Evolutionary conservation across 2,329 filamentous ascomycete species (phyloP).

Genomic region (Monilinia aucupariae): DNA sequence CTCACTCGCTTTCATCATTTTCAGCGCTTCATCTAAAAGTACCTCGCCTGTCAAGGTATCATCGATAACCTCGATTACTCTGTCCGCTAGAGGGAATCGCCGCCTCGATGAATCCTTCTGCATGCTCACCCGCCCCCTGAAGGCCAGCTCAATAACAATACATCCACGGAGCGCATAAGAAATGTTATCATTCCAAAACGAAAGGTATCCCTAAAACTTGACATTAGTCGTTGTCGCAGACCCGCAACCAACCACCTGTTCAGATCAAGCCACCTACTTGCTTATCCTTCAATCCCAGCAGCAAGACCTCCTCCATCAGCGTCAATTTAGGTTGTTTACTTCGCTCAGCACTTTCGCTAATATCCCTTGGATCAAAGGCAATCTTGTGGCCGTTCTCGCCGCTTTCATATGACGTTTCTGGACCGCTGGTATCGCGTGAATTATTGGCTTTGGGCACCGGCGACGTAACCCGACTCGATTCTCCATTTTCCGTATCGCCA

Average conservation of each 20-base stretch:
- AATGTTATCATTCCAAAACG: conserved; percentile 99
- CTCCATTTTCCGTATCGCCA: conserved; percentile 57
- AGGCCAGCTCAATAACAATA: conserved; percentile 95
- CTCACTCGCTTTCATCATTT: conserved; percentile 99
- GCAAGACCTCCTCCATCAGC: conserved; percentile 94
- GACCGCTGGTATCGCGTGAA: conserved; percentile 49
- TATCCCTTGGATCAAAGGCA: conserved; percentile 93
- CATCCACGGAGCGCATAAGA: conserved; percentile 95
- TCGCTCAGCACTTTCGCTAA: conserved; percentile 91
- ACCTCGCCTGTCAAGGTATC: conserved; percentile 96
- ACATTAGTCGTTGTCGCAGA: conserved; percentile 6
- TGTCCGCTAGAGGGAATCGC: conserved; percentile 86
- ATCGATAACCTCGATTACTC: conserved; percentile 94
- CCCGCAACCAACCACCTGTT: conserved; percentile 16
- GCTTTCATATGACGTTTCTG: conserved; percentile 82
- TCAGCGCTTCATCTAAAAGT: conserved; percentile 91
- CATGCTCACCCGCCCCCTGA: conserved; percentile 95
- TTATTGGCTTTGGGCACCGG: conserved; percentile 59
- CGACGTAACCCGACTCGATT: conserved; percentile 60
- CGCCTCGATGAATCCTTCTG: conserved; percentile 90
- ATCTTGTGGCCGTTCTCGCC: conserved; percentile 98
- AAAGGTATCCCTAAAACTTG: conserved; percentile 77
- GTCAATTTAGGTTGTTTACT: conserved; percentile 98
- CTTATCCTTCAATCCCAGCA: conserved; percentile 96
- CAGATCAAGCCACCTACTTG: conserved; percentile 57